Conservation (phyloP, 805 yeast species). For the Kodamaea neixiangensis region DNA sequence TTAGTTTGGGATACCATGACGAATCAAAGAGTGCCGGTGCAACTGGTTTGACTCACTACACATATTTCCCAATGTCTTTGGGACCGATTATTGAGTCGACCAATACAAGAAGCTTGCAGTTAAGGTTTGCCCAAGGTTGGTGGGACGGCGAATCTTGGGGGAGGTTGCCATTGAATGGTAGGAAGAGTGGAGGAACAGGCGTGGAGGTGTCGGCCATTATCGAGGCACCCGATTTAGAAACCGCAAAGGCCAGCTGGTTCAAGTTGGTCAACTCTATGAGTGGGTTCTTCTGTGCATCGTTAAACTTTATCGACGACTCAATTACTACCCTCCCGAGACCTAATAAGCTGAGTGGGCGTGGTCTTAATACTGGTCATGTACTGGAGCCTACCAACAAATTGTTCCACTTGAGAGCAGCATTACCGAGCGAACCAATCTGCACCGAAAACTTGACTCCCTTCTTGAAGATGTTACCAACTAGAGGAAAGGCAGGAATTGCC, state of each 20-base stretch:
- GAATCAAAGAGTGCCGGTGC: conserved; percentile 7
- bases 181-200: conserved; percentile 85
- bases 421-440: conserved; percentile 94
- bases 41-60: conserved; percentile 46
- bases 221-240: conserved; percentile 56
- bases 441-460: conserved; percentile 97
- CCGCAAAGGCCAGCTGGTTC: conserved; percentile 69
- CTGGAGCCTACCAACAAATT: conserved; percentile 38
- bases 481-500: conserved; percentile 87
- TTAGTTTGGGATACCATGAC: conserved; percentile 21
- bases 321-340: conserved; percentile 62
- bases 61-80: conserved; percentile 75
- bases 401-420: conserved; percentile 74
- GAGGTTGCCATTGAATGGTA: conserved; percentile 69
- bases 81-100: conserved; percentile 74
- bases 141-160: conserved; percentile 95
- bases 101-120: conserved; percentile 71
- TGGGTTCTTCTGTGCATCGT: conserved; percentile 93
- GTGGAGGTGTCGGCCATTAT: conserved; percentile 90
- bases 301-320: conserved; percentile 81
- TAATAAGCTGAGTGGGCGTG: conserved; percentile 44
- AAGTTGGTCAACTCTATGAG: conserved; percentile 72
- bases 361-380: conserved; percentile 15
- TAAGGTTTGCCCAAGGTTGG: conserved; percentile 91
- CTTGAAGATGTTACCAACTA: conserved; percentile 83